Evolutionary conservation across 352 stramenopile species (phyloP).

Genomic region (Paralagenidium karlingii): DNA sequence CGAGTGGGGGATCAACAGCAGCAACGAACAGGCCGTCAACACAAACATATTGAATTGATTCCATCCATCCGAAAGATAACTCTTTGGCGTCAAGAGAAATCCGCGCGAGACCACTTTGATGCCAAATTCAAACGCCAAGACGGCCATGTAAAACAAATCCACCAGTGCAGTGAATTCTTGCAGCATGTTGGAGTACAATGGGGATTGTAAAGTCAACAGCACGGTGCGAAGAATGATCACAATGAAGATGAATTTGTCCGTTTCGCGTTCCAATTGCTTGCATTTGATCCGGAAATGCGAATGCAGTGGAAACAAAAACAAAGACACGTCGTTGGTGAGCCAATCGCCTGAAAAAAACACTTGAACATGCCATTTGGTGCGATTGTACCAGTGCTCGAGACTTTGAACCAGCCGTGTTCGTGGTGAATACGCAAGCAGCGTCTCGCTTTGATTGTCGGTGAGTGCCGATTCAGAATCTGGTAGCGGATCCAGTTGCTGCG

Average conservation of each 20-base stretch:
- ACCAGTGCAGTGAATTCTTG: slow-evolving; percentile 69
- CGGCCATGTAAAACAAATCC: slow-evolving; percentile 51
- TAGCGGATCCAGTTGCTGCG: background rate
- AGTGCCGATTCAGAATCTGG: too few species aligned
- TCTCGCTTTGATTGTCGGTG: too few species aligned
- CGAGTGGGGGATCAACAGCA: slow-evolving; percentile 61
- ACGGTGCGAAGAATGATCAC: slow-evolving; percentile 68
- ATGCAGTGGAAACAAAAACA: slow-evolving; percentile 65
- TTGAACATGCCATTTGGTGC: slow-evolving; percentile 14
- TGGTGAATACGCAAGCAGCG: too few species aligned
- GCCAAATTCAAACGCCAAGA: slow-evolving; percentile 72
- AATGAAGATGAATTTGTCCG: slow-evolving; percentile 74
- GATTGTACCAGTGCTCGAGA: background rate
- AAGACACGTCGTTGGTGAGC: slow-evolving; percentile 63
- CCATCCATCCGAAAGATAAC: slow-evolving; percentile 70
- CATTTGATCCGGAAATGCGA: slow-evolving; percentile 55
- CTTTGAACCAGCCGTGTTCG: background rate
- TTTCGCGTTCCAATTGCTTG: slow-evolving; percentile 63
- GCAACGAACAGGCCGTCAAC: slow-evolving; percentile 54
- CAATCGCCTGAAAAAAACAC: slow-evolving; percentile 53
- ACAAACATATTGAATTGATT: slow-evolving; percentile 82
- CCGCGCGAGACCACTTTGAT: slow-evolving; percentile 74
- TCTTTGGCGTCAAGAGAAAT: slow-evolving; percentile 64
- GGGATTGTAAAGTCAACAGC: slow-evolving; percentile 60
- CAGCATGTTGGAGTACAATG: slow-evolving; percentile 62